Evolutionary conservation across 306 rosid species (phyloP).

Genomic region (Lablab purpureus): DNA sequence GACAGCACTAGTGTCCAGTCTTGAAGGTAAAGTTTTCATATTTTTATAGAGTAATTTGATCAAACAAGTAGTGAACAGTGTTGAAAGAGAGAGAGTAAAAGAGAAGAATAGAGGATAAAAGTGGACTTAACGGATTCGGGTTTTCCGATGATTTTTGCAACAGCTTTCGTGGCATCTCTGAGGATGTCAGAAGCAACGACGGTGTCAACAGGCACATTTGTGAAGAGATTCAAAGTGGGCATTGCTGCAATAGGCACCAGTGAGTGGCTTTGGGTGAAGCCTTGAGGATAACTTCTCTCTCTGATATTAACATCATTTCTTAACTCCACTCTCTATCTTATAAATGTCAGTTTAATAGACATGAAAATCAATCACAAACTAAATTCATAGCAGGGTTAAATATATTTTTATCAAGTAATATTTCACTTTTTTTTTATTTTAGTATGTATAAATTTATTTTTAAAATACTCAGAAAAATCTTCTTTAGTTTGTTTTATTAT

Average conservation of each 20-base stretch:
- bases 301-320: background rate
- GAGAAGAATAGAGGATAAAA: background rate
- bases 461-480: no score
- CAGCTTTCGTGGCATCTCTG: slow-evolving; percentile 92
- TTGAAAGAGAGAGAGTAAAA: background rate
- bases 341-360: no score
- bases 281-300: slow-evolving; percentile 34
- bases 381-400: no score
- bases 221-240: slow-evolving; percentile 88
- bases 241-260: slow-evolving; percentile 38
- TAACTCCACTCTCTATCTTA: no score
- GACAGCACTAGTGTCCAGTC: background rate
- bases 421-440: no score
- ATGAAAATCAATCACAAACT: no score
- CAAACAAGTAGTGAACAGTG: slow-evolving; percentile 58
- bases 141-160: slow-evolving; percentile 87
- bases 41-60: slow-evolving; percentile 53
- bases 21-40: background rate
- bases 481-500: no score
- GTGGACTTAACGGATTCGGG: slow-evolving; percentile 79
- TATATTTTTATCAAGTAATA: no score
- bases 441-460: no score
- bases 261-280: slow-evolving; percentile 1
- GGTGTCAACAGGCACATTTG: slow-evolving; percentile 87
- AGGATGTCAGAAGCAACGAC: slow-evolving; percentile 90